Percentiles rank a stretch among this genome's conserved stretches.
These are phyloP conservation scores for Dalechampia spathulata DNA, from an alignment of 441 rosid genomes.

Conservation along the genomic window DNA sequence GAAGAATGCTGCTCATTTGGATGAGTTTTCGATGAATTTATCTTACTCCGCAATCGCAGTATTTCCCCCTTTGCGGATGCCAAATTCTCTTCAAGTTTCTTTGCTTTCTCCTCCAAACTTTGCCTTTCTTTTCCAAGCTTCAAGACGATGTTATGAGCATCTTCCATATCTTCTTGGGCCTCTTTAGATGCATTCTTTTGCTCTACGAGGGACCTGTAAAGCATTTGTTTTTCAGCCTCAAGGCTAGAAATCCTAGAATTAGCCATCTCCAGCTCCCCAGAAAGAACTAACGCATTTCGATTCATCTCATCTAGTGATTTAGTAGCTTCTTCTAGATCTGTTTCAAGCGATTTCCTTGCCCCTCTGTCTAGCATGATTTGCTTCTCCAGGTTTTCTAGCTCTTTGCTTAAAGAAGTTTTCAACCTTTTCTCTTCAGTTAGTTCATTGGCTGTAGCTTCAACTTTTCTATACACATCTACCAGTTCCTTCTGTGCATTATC, in stretches of 20 bases:
- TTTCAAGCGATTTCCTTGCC: constrained; percentile 58
- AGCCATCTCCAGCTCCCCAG: constrained; percentile 58
- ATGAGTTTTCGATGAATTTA: constrained; percentile 12
- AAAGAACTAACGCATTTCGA: constrained; percentile 48
- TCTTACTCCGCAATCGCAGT: constrained; percentile 57
- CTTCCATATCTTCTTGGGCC: constrained; percentile 77
- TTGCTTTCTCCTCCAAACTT: constrained; percentile 53
- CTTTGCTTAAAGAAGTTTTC: constrained; percentile 48
- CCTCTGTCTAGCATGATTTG: constrained; percentile 57
- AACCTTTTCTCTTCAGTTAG: constrained; percentile 45
- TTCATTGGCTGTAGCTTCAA: constrained; percentile 48
- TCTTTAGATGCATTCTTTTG: constrained; percentile 55
- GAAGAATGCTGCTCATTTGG: background rate
- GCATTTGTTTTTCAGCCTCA: constrained; percentile 71
- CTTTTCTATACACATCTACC: constrained; percentile 48
- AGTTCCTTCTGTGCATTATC: constrained; percentile 56
- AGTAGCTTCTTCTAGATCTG: constrained; percentile 76
- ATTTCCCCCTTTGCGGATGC: constrained; percentile 85
- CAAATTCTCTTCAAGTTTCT: constrained; percentile 66
- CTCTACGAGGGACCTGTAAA: constrained; percentile 57
- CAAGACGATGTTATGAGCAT: constrained; percentile 70
- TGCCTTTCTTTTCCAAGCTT: constrained; percentile 88
- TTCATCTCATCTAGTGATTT: constrained; percentile 84
- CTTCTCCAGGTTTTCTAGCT: constrained; percentile 56
- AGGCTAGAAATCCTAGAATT: constrained; percentile 47